Evolutionary conservation across 2,329 filamentous ascomycete genomes (phyloP), one percentile per base, ranked within the genome.

Genomic region (Nigrospora sphaerica): DNA sequence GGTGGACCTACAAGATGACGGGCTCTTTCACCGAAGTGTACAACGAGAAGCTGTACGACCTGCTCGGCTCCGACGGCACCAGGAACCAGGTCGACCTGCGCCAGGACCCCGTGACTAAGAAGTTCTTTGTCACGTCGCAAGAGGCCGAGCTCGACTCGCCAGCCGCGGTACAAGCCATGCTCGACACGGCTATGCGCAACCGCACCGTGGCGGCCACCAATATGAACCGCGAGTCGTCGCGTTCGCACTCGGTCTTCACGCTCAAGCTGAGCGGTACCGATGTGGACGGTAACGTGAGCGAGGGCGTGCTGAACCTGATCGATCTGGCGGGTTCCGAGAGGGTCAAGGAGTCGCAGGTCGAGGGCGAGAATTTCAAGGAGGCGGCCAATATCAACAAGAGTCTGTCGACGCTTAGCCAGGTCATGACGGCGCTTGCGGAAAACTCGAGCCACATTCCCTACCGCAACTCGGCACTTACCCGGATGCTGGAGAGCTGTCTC

Each of bases 1-100:
- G 91, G 19, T 98, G 93, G 93, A 79, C 77, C 36, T 98, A 98
- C 67, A 86, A 78, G 0, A 95, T 98, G 81, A 88, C 95, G 62
- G 93, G 93, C 7, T 91, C 85, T 46, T 98, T 98, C 60, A 83
- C 97, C 13, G 93, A 98, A 62, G 93, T 98, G 6, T 98, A 98
- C 78, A 97, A 98, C 52, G 93, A 98, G 63, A 93, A 95, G 51
- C 77, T 98, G 52, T 90, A 96, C 62, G 93, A 98, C 63, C 70
- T 98, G 13, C 78, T 98, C 12, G 70, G 71, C 1, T 66, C 74
- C 1, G 65, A 71, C 17, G 75, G 89, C 43, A 81, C 84, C 52
- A 88, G 85, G 68, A 93, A 86, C 69, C 93, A 88, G 69, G 86
- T 95, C 45, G 90, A 95, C 58, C 93, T 96, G 51, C 82, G 88